These are phyloP conservation scores for Ophiostoma ulmi DNA, from an alignment of 2,329 filamentous ascomycete genomes.

Conservation along the genomic window DNA sequence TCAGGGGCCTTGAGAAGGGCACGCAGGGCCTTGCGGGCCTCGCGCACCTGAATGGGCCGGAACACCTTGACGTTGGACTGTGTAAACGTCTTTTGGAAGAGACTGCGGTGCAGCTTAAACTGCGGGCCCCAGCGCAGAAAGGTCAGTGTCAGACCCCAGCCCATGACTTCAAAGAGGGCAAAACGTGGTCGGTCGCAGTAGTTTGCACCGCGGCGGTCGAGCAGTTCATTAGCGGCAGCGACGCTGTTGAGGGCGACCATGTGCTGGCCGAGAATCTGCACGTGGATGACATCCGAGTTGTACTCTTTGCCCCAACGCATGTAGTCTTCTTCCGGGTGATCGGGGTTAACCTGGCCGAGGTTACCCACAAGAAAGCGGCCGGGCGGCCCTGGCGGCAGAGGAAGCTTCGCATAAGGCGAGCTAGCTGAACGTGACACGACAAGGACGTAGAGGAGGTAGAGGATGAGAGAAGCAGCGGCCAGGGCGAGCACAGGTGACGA, in stretches of 20 bases:
- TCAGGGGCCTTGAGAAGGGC: conserved; percentile 34
- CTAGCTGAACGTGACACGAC: not conserved
- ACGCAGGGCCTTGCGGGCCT: conserved; percentile 34
- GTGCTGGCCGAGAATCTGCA: conserved; percentile 37
- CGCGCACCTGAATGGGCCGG: conserved; percentile 30
- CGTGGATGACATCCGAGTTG: conserved; percentile 32
- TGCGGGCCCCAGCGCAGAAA: conserved; percentile 39
- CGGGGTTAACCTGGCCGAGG: conserved; percentile 89
- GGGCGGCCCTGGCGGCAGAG: conserved; percentile 26
- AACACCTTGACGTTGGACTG: conserved; percentile 24
- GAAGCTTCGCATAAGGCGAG: conserved; percentile 13
- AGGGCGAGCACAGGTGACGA: conserved; percentile 13
- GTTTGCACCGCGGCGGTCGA: conserved; percentile 39
- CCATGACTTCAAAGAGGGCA: conserved; percentile 39
- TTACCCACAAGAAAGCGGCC: conserved; percentile 65
- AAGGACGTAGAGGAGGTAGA: conserved; percentile 13
- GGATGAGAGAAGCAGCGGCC: conserved; percentile 14
- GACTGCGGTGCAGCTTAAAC: conserved; percentile 40
- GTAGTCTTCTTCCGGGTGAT: conserved; percentile 61
- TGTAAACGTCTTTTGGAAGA: conserved; percentile 40
- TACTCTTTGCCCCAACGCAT: conserved; percentile 26
- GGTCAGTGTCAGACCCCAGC: conserved; percentile 43
- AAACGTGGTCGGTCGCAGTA: conserved; percentile 40
- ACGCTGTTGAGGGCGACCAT: conserved; percentile 38
- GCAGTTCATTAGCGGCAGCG: conserved; percentile 38